Conservation (phyloP, 2,329 filamentous ascomycete species). For the Neophaeococcomyces aloes region DNA sequence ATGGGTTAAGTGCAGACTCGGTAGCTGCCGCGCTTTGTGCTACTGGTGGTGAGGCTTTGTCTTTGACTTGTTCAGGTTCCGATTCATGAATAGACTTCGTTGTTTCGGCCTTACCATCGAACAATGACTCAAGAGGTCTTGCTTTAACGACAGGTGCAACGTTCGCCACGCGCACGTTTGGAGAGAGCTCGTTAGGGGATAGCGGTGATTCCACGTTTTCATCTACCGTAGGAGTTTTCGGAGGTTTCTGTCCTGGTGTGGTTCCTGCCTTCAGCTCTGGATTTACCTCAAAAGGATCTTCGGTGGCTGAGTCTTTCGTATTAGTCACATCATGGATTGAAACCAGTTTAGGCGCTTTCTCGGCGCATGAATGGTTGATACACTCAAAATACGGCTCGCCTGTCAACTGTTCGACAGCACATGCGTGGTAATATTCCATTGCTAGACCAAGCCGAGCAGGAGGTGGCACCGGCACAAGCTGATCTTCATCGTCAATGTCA, state of each 20-base stretch:
- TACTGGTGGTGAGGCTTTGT: background rate
- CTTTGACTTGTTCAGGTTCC: background rate
- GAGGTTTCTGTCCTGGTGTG: background rate
- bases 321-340: slow-evolving; percentile 15
- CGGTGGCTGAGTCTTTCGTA: background rate
- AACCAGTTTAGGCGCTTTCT: slow-evolving; percentile 15
- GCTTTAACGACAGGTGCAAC: slow-evolving; percentile 23
- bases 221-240: background rate
- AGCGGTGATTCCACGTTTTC: background rate
- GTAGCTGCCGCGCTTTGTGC: background rate
- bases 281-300: slow-evolving; percentile 10
- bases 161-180: slow-evolving; percentile 24
- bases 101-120: slow-evolving; percentile 1
- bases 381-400: slow-evolving; percentile 35
- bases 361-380: slow-evolving; percentile 31
- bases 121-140: slow-evolving; percentile 11
- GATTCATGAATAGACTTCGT: background rate
- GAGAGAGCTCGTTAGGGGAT: slow-evolving; percentile 22
- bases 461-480: slow-evolving; percentile 10
- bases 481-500: background rate
- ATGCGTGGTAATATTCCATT: slow-evolving; percentile 29
- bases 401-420: slow-evolving; percentile 35
- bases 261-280: slow-evolving; percentile 19
- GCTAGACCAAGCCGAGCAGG: slow-evolving; percentile 17
- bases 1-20: background rate